Conservation (phyloP, 1,284 basidiomycete genomes). For the Ceratobasidium sp. region DNA sequence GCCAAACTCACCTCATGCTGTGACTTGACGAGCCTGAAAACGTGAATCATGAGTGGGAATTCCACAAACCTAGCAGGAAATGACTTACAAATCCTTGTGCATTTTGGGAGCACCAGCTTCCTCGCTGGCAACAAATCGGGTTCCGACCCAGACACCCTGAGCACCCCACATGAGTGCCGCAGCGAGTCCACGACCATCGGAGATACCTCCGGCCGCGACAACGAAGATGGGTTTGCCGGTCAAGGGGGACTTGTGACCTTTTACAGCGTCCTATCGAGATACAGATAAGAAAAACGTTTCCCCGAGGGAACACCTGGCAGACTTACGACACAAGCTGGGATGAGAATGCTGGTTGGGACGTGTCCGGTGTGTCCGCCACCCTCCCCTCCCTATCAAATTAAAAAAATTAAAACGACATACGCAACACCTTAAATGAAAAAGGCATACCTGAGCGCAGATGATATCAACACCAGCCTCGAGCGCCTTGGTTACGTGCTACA, state of each 20-base stretch:
- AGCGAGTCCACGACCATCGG: conserved; percentile 85
- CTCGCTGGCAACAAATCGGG: conserved; percentile 85
- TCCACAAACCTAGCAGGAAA: too few species aligned
- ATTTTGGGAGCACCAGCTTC: conserved; percentile 85
- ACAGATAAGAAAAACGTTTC: too few species aligned
- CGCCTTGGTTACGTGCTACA: conserved; percentile 79
- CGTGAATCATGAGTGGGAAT: too few species aligned
- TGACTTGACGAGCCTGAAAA: conserved; percentile 65
- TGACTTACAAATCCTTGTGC: conserved; percentile 78
- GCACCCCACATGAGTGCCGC: conserved; percentile 90
- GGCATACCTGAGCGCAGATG: conserved; percentile 79
- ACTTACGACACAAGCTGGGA: conserved; percentile 21
- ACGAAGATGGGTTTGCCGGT: conserved; percentile 85
- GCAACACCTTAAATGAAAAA: neutral
- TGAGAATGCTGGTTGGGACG: conserved; percentile 66
- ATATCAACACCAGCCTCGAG: conserved; percentile 85
- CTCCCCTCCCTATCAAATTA: conserved; percentile 73
- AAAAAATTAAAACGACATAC: conserved; percentile 47
- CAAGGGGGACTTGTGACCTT: conserved; percentile 78
- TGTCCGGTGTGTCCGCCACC: conserved; percentile 90
- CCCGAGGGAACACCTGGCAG: too few species aligned
- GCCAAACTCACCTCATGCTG: conserved; percentile 63
- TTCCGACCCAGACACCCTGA: conserved; percentile 77
- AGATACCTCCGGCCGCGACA: conserved; percentile 88
- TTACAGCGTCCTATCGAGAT: conserved; percentile 75